A percentile compares a stretch with the other conserved stretches of the same genome.
phyloP scores from a whole-genome alignment of 2,329 filamentous ascomycete species.

The Exophiala sp. region DNA sequence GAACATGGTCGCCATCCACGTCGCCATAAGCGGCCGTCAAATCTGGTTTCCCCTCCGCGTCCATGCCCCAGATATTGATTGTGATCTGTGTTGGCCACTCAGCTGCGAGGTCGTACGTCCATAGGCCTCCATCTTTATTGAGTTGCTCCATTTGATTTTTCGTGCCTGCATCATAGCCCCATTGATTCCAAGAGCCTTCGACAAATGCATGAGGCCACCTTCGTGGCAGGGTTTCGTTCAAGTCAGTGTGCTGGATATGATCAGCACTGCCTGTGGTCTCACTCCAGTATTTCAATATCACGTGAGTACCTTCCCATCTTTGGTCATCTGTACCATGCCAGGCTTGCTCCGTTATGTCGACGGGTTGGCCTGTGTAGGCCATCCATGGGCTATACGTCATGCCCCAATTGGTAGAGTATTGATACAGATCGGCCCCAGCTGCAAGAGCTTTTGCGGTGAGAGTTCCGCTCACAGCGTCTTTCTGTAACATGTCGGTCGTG shows the following conservation, averaged over 20 bases:
- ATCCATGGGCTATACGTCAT: conserved; percentile 58
- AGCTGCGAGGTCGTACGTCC: conserved; percentile 59
- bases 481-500: conserved; percentile 50
- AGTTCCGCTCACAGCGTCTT: conserved; percentile 35
- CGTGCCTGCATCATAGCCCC: conserved; percentile 60
- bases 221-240: conserved; percentile 40
- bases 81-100: conserved; percentile 63
- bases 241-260: conserved; percentile 59
- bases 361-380: conserved; percentile 52
- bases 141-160: conserved; percentile 51
- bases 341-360: conserved; percentile 44
- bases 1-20: conserved; percentile 56
- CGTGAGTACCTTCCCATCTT: conserved; percentile 59
- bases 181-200: conserved; percentile 62
- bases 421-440: conserved; percentile 59
- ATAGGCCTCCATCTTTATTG: conserved; percentile 43
- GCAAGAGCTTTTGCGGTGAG: conserved; percentile 56
- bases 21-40: conserved; percentile 59
- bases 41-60: conserved; percentile 60
- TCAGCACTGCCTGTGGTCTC: conserved; percentile 56
- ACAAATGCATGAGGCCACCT: conserved; percentile 62
- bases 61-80: conserved; percentile 65
- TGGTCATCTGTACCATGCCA: conserved; percentile 61
- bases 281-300: conserved; percentile 63
- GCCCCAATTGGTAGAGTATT: conserved; percentile 61